These are phyloP conservation scores for Cucumis hystrix DNA, from an alignment of 306 rosid species.

Conservation along the genomic window DNA sequence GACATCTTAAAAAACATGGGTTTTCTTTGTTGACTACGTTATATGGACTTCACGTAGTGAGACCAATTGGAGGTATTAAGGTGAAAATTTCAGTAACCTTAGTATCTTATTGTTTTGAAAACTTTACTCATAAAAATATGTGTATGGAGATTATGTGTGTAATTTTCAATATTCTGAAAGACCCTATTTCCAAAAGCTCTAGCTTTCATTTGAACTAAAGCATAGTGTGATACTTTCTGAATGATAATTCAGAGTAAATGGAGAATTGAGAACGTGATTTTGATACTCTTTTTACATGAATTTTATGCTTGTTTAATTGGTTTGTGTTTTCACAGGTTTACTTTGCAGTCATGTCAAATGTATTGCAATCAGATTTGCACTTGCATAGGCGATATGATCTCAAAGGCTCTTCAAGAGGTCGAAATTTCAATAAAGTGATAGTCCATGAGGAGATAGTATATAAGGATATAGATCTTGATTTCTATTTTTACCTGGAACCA, in stretches of 20 bases:
- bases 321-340: constrained; percentile 20
- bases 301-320: background rate
- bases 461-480: constrained; percentile 33
- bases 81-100: constrained; percentile 12
- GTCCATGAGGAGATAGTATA: constrained; percentile 10
- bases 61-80: constrained; percentile 30
- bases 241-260: background rate
- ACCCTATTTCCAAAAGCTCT: background rate
- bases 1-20: constrained; percentile 17
- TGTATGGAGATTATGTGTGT: background rate
- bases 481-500: constrained; percentile 28
- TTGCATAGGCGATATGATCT: constrained; percentile 22
- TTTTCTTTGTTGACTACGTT: constrained; percentile 19
- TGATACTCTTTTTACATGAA: background rate
- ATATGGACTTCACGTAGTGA: constrained; percentile 32
- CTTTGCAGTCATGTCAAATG: constrained; percentile 15
- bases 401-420: constrained; percentile 27
- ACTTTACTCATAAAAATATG: background rate
- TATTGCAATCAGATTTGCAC: constrained; percentile 8
- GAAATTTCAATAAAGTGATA: constrained; percentile 4
- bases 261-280: background rate
- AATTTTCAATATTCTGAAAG: background rate
- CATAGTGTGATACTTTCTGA: background rate
- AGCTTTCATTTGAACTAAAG: background rate
- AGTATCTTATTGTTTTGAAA: background rate